Evolutionary conservation across 2,329 filamentous ascomycete species (phyloP), one percentile per base, ranked within the genome.

Genomic region (Cercospora berteroae): DNA sequence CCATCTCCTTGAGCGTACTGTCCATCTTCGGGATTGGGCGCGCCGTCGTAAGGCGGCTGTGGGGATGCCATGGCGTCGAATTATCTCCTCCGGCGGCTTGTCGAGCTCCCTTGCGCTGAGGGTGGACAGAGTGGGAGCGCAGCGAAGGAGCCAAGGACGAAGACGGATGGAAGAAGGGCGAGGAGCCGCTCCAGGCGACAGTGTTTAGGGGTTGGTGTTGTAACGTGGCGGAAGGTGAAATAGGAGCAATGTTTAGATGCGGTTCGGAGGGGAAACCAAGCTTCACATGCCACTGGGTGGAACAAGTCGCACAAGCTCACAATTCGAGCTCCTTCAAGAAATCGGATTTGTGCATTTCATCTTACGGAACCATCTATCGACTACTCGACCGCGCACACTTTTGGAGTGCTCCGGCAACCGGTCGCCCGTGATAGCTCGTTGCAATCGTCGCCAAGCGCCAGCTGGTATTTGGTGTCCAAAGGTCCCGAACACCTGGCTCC

Each of bases 1-100:
- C 68, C 73, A 42, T 70, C 74, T 65, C 74, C 70, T 59, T 73
- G 70, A 36, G 50, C 56, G 56, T 73, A 70, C 27, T 69, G 66
- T 31, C 56, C 68, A 29, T 66, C 68, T 52, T 69, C 68, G 4
- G 67, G 65, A 44, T 65, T 65, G 18, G 68, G 68, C 58, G 63
- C 33, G 25, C 65, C 70, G 10, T 70, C 70, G 39, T 71, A 63
- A 16, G 60, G 48, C 27, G 60, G 68, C 42, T 70, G 69, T 44
- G 70, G 69, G 50, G 63, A 62, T 36, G 69, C 69, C 69, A 71
- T 71, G 33, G 23, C 60, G 27, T 33, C 29, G 9, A 56, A 20
- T 29, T 56, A 18, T 50, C 16, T 31, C 42, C 39, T 33, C 52
- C 52, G 16, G 25, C 25, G 23, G 23, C 12, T 56, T 18, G 23